Percentiles rank a stretch among this genome's conserved stretches.
Conservation (phyloP, 1,139 yeast species). For the Taphrina pruni region DNA sequence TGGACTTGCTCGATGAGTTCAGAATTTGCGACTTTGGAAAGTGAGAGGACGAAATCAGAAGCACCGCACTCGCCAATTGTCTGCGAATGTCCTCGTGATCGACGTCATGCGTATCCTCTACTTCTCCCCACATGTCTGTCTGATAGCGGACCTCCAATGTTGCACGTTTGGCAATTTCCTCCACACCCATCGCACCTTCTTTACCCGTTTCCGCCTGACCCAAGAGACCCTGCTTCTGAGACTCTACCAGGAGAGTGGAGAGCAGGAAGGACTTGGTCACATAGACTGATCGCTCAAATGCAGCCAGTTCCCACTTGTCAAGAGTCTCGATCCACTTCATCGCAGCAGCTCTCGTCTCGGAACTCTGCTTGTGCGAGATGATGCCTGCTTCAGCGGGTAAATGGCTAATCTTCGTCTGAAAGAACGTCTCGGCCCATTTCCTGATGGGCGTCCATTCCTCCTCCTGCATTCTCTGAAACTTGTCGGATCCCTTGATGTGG, state of each 20-base stretch:
- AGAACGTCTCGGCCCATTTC: slow-evolving; percentile 66
- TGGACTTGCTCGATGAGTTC: not conserved
- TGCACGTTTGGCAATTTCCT: slow-evolving; percentile 77
- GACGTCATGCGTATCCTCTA: slow-evolving; percentile 97
- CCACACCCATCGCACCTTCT: slow-evolving; percentile 55
- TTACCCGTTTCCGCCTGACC: not conserved
- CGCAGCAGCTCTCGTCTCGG: slow-evolving; percentile 67
- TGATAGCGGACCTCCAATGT: slow-evolving; percentile 83
- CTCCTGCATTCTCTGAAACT: slow-evolving; percentile 75
- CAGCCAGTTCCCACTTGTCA: slow-evolving; percentile 77
- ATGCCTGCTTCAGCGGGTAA: slow-evolving; percentile 83
- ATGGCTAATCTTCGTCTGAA: slow-evolving; percentile 61
- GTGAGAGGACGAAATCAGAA: slow-evolving; percentile 28
- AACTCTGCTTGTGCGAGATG: slow-evolving; percentile 75
- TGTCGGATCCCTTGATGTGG: slow-evolving; percentile 84
- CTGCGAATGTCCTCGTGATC: slow-evolving; percentile 87
- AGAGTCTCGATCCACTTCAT: slow-evolving; percentile 67
- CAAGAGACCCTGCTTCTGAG: slow-evolving; percentile 39
- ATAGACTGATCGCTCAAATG: slow-evolving; percentile 84
- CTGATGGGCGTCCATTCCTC: slow-evolving; percentile 77
- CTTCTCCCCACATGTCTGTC: slow-evolving; percentile 95
- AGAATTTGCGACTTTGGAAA: slow-evolving; percentile 3
- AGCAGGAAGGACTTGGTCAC: slow-evolving; percentile 84
- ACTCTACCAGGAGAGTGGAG: slow-evolving; percentile 55
- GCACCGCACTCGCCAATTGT: slow-evolving; percentile 66